A percentile compares a stretch with the other conserved stretches of the same genome.
Conservation (phyloP, 2,329 filamentous ascomycete species). For the Penicillium digitatum region DNA sequence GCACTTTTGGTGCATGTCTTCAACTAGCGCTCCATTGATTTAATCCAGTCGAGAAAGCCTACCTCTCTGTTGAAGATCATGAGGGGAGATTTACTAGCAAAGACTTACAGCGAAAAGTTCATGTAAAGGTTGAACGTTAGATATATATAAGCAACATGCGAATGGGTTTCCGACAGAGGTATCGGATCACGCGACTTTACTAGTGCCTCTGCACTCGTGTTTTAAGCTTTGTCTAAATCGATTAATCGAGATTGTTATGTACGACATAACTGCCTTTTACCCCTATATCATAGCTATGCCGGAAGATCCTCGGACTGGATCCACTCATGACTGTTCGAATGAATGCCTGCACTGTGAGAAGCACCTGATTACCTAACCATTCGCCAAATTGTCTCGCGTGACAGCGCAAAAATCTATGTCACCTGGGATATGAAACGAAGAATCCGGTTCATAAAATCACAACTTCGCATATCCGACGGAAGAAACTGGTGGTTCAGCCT, state of each 20-base stretch:
- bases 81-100: accelerated
- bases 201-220: background rate
- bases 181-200: background rate
- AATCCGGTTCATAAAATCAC: background rate
- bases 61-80: accelerated
- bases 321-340: background rate
- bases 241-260: too few relatives aligned
- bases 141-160: background rate
- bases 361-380: background rate
- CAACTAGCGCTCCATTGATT: background rate
- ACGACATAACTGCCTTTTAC: too few relatives aligned
- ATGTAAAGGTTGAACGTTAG: background rate
- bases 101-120: background rate
- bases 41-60: background rate
- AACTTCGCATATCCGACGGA: background rate
- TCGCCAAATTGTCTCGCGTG: background rate
- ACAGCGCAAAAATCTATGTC: too few relatives aligned
- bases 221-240: background rate
- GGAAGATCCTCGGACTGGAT: background rate
- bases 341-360: background rate
- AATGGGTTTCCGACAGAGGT: background rate
- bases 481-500: background rate
- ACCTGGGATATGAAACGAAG: background rate
- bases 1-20: background rate
- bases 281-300: background rate